Evolutionary conservation across 495 filamentous ascomycete genomes (phyloP).

Genomic region (Cercophora samala): DNA sequence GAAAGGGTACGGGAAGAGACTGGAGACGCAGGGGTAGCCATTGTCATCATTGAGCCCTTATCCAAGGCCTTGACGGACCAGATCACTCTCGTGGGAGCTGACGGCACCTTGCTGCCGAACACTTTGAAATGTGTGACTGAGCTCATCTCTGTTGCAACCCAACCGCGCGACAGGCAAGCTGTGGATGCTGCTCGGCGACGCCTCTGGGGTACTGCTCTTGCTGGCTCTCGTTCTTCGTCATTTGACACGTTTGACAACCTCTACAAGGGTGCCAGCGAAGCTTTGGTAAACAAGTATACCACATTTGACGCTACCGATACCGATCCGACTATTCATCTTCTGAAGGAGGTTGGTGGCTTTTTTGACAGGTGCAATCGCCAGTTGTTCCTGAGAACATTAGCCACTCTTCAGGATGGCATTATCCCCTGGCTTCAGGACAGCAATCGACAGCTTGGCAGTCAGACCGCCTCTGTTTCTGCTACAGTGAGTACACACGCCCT

Average conservation of each 20-base stretch:
- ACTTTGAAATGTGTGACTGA: conserved; percentile 35
- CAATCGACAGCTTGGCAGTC: conserved; percentile 35
- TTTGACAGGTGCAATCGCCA: conserved; percentile 39
- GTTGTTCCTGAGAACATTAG: conserved; percentile 40
- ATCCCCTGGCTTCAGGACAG: conserved; percentile 59
- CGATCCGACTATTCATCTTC: conserved; percentile 27
- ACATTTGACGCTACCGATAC: conserved; percentile 25
- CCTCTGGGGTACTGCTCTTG: conserved; percentile 56
- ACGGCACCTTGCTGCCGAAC: conserved; percentile 8
- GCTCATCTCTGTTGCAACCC: conserved; percentile 39
- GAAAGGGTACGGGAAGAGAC: conserved; percentile 60
- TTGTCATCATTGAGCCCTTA: conserved; percentile 67
- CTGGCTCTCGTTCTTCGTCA: conserved; percentile 39
- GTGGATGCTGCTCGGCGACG: conserved; percentile 55
- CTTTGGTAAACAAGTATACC: conserved; percentile 47
- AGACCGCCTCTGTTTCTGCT: conserved; percentile 29
- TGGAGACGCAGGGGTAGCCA: conserved; percentile 60
- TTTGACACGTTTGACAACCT: conserved; percentile 61
- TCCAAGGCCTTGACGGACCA: conserved; percentile 49
- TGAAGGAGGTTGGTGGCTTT: conserved; percentile 38
- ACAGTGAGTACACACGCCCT: conserved; percentile 34
- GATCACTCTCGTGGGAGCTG: conserved; percentile 13
- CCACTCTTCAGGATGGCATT: conserved; percentile 57
- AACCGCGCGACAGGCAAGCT: conserved; percentile 51
- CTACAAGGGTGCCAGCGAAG: conserved; percentile 51